phyloP scores from a whole-genome alignment of 1,139 yeast genomes.

The Yueomyces sp. region DNA sequence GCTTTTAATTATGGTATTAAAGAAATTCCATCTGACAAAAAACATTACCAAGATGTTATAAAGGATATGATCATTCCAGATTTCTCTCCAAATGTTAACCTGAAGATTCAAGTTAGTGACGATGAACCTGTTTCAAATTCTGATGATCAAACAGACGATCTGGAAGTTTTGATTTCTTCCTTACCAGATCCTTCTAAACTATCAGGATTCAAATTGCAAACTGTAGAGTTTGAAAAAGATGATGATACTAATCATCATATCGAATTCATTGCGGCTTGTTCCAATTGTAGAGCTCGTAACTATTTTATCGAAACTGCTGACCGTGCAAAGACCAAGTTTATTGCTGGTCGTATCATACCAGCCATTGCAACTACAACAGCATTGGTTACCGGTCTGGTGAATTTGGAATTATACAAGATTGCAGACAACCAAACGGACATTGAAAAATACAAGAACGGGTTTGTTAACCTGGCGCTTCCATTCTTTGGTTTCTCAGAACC shows the following conservation, averaged over 20 bases:
- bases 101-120: slow-evolving; percentile 79
- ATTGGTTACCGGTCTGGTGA: slow-evolving; percentile 86
- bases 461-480: slow-evolving; percentile 86
- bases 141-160: slow-evolving; percentile 41
- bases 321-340: slow-evolving; percentile 63
- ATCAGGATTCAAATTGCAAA: slow-evolving; percentile 75
- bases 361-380: slow-evolving; percentile 99
- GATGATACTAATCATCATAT: slow-evolving; percentile 95
- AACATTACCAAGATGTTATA: slow-evolving; percentile 35
- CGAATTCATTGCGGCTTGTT: slow-evolving; percentile 93
- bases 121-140: slow-evolving; percentile 78
- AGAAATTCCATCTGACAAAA: slow-evolving; percentile 37
- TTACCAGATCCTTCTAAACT: slow-evolving; percentile 83
- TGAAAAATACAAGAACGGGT: slow-evolving; percentile 90
- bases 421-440: slow-evolving; percentile 58
- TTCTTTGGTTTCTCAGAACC: slow-evolving; percentile 97
- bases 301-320: slow-evolving; percentile 76
- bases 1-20: slow-evolving; percentile 84
- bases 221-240: slow-evolving; percentile 94
- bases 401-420: slow-evolving; percentile 84
- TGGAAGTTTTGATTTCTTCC: slow-evolving; percentile 50
- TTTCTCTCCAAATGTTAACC: slow-evolving; percentile 63
- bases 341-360: slow-evolving; percentile 92
- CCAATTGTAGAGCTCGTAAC: slow-evolving; percentile 89
- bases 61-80: slow-evolving; percentile 45